Evolutionary conservation across 2,329 filamentous ascomycete species (phyloP), one percentile per base, ranked within the genome.

Genomic region (Aspergillus terreus): DNA sequence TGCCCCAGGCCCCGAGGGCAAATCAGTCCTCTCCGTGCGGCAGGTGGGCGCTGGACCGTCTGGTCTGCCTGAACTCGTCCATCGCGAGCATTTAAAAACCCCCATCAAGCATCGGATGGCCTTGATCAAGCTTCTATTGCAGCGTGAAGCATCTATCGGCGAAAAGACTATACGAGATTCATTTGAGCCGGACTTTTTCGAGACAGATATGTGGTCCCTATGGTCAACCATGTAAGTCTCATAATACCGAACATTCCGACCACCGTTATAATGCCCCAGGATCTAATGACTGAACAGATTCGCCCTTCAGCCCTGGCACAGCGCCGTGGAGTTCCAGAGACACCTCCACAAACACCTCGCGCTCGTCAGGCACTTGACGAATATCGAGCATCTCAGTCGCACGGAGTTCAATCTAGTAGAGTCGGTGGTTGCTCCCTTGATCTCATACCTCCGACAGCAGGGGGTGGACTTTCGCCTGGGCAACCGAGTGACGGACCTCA

Each of bases 91-190:
- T 3, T 38, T 58, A 14, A 46, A 55, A 27, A 33, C 60, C 15
- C 52, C 51, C 2, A 44, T 57, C 4, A 57, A 58, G 47, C 50
- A 60, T 25, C 59, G 58, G 10, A 51, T 58, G 45, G 42, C 54
- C n/a, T 38, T 62, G 12, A 47, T 61, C 5, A 38, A 44, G 14
- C 41, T 62, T 10, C 50, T 61, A 32, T 15, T 63, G 41, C 56
- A 47, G 40, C 61, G 47, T 52, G 61, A 56, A 54, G 59, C 25
- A 54, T 59, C 50, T 1, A 46, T 64, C 10, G 62, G 64, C 43
- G 58, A 57, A 15, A 68, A 65, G 49, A 62, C 58, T 21, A 68
- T 69, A 41, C 60, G 65, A 47, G 63, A 67, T 33, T 50, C 64
- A 5, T 60, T 64, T 33, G 52, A 55, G 12, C 25, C 48, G 25